phyloP scores from a whole-genome alignment of 306 rosid species.

The Mimosa bimucronata region DNA sequence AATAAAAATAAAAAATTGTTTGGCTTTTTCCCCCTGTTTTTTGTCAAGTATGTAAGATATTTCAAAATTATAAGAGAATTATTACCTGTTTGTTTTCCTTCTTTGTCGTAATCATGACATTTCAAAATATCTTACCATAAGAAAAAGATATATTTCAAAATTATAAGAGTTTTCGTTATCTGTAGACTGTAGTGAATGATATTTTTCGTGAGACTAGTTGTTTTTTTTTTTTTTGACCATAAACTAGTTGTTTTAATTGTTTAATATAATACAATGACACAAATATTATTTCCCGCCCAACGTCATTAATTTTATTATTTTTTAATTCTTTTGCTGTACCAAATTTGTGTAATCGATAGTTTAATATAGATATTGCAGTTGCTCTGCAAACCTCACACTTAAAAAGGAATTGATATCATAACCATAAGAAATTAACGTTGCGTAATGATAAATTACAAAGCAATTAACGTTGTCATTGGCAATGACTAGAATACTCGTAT shows the following conservation, averaged over 20 bases:
- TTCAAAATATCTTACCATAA: neutral
- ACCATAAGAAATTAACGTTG: neutral
- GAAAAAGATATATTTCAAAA: neutral
- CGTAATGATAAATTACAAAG: neutral
- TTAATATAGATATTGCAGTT: neutral
- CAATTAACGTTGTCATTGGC: neutral
- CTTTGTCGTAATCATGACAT: neutral
- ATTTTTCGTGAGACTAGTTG: neutral
- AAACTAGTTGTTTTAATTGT: too few relatives aligned
- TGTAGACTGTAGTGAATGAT: neutral
- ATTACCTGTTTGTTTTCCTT: neutral
- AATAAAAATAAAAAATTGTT: neutral
- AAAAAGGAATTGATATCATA: neutral
- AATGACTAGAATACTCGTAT: neutral
- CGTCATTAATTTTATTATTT: neutral
- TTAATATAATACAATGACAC: neutral
- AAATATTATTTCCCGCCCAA: neutral
- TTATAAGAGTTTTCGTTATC: neutral
- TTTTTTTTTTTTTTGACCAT: too few relatives aligned
- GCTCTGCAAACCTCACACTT: neutral
- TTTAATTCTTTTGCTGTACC: neutral
- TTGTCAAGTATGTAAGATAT: neutral
- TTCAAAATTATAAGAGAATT: neutral
- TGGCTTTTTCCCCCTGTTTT: neutral
- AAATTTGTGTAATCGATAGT: too few relatives aligned